Evolutionary conservation across 2,329 filamentous ascomycete species (phyloP), one percentile per base, ranked within the genome.

Genomic region (Orbilia blumenaviensis): DNA sequence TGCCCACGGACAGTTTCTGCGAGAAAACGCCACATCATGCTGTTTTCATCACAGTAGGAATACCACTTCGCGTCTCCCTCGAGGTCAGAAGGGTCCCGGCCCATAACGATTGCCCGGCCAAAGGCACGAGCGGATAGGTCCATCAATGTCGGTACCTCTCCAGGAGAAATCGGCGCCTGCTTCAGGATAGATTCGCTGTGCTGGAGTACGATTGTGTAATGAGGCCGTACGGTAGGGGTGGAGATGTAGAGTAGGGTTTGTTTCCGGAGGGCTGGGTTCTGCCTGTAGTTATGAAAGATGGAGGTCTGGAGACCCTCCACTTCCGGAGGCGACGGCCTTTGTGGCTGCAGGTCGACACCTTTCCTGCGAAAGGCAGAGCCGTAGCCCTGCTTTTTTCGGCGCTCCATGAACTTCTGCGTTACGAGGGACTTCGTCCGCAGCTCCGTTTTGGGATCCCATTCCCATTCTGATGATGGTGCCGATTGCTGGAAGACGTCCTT

Each of bases 361-460:
- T 61, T 76, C 42, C 64, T 60, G 5, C 72, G 64, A n/a, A 52
- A 61, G 5, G 58, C 48, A 32, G 67, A 48, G 23, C 64, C 64
- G 32, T 76, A 76, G 6, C 64, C 58, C 60, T 61, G 66, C 34
- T 66, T 76, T 32, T 58, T 58, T 14, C 60, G 48, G 23, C 48
- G 50, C 41, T 64, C 64, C n/a, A 46, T 44, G 23, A 69, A 41
- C 9, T 76, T 61, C 38, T 76, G 64, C 3, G 52, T 27, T 18
- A 56, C 25, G 7, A 56, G 32, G 18, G 16, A 23, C 12, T 21
- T 36, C 9, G 52, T 38, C 18, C 38, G 52, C 16, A 56, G n/a
- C 34, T 76, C 72, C 38, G 50, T 63, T 32, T 69, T 76, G n/a
- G 72, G 58, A 10, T 69, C 64, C 72, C 72, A 76, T 61, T 76